Evolutionary conservation across 495 filamentous ascomycete genomes (phyloP).

Genomic region (Saxophila tyrrhenica): DNA sequence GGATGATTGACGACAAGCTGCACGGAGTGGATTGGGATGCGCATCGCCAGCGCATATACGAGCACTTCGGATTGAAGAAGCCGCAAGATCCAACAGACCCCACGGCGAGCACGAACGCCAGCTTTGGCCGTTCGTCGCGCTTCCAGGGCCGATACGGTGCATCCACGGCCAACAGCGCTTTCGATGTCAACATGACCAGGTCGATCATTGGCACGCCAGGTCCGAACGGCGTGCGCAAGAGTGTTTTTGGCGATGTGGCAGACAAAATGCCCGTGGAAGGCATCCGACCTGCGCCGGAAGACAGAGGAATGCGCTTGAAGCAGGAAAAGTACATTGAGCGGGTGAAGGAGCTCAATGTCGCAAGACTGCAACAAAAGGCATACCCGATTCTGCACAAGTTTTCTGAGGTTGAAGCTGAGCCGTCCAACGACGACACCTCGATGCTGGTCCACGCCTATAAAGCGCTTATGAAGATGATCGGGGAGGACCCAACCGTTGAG

Average conservation of each 20-base stretch:
- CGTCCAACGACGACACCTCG: slow-evolving; percentile 49
- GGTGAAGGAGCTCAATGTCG: slow-evolving; percentile 62
- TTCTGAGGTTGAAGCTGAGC: slow-evolving; percentile 53
- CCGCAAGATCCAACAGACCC: slow-evolving; percentile 33
- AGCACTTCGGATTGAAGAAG: slow-evolving; percentile 79
- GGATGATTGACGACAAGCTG: slow-evolving; percentile 85
- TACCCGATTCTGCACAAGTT: slow-evolving; percentile 66
- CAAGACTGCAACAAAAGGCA: slow-evolving; percentile 49
- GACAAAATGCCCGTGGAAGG: slow-evolving; percentile 19
- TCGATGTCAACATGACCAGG: slow-evolving; percentile 59
- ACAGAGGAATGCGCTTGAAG: slow-evolving; percentile 66
- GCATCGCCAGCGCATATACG: slow-evolving; percentile 81
- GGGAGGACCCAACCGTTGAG: slow-evolving; percentile 47
- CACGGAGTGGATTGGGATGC: slow-evolving; percentile 82
- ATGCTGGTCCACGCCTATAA: slow-evolving; percentile 69
- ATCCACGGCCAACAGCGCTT: slow-evolving; percentile 30
- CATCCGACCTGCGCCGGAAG: slow-evolving; percentile 42
- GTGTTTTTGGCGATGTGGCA: slow-evolving; percentile 28
- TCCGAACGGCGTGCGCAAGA: slow-evolving; percentile 43
- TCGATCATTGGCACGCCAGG: slow-evolving; percentile 66
- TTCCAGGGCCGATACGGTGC: slow-evolving; percentile 34
- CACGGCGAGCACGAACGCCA: slow-evolving; percentile 25
- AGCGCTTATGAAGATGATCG: slow-evolving; percentile 61
- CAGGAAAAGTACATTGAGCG: slow-evolving; percentile 65
- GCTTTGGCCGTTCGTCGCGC: slow-evolving; percentile 51